These are phyloP conservation scores for Fusarium succisae DNA, from an alignment of 2,329 filamentous ascomycete genomes.

Conservation along the genomic window DNA sequence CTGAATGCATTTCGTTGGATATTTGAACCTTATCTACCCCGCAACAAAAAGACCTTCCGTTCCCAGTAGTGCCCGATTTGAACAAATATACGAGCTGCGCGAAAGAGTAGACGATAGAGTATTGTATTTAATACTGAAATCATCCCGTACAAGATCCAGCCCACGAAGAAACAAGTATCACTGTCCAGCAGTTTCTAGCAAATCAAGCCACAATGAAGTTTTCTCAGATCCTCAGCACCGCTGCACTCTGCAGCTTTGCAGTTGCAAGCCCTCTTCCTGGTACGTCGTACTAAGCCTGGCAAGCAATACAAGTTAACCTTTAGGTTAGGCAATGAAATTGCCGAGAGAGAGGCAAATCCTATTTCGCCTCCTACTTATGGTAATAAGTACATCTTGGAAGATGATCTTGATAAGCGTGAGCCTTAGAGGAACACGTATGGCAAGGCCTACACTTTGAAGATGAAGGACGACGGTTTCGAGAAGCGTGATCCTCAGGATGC, in stretches of 20 bases:
- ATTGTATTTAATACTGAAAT: neutral
- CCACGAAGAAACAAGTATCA: neutral
- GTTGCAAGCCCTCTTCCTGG: neutral
- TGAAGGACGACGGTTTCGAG: neutral
- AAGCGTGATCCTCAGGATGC: neutral
- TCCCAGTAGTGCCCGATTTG: neutral
- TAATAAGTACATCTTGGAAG: neutral
- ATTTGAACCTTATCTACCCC: neutral
- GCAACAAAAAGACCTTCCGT: neutral
- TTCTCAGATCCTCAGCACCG: neutral
- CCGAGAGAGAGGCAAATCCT: neutral
- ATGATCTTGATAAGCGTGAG: neutral
- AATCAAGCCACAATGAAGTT: neutral
- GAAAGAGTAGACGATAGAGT: neutral
- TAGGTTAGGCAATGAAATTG: neutral
- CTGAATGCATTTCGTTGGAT: neutral
- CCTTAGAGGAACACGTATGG: neutral
- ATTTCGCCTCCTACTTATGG: neutral
- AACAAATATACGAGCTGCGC: neutral
- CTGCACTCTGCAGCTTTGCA: neutral
- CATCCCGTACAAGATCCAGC: fast-evolving
- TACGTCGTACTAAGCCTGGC: fast-evolving
- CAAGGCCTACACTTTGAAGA: neutral
- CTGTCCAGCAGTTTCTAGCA: neutral
- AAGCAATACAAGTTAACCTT: neutral